These are phyloP conservation scores for Diaporthe citrichinensis DNA, from an alignment of 2,329 filamentous ascomycete species.

Conservation along the genomic window DNA sequence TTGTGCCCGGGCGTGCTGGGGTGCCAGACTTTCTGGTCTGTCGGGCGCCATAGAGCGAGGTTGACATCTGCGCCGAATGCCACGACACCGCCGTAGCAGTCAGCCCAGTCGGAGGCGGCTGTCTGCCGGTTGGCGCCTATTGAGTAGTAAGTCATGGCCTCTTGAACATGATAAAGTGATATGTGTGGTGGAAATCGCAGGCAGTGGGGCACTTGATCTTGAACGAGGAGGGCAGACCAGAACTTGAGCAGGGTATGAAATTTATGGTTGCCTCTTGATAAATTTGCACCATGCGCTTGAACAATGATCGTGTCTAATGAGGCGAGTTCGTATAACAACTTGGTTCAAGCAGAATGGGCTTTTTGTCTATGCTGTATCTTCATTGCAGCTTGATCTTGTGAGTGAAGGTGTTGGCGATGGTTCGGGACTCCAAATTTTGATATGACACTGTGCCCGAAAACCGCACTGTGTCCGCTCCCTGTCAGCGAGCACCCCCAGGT, in stretches of 20 bases:
- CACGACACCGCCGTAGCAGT: constrained; percentile 73
- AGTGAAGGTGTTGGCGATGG: constrained; percentile 29
- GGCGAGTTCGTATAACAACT: too few species aligned
- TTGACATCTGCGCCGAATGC: constrained; percentile 93
- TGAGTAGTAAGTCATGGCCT: constrained; percentile 69
- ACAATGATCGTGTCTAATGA: too few species aligned
- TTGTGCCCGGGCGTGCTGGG: constrained; percentile 72
- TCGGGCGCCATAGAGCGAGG: constrained; percentile 87
- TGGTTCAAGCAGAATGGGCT: neutral
- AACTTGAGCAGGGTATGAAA: neutral
- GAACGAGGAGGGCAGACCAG: neutral
- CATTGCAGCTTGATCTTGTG: neutral
- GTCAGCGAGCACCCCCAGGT: neutral
- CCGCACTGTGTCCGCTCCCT: constrained; percentile 34
- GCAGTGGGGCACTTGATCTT: constrained; percentile 22
- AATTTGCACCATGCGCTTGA: neutral
- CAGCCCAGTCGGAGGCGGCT: constrained; percentile 87
- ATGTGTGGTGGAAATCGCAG: neutral
- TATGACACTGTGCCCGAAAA: constrained; percentile 29
- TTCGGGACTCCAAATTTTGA: constrained; percentile 36
- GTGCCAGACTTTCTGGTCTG: constrained; percentile 23
- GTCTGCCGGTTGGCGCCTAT: constrained; percentile 93
- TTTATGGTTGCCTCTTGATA: neutral
- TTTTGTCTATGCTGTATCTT: neutral
- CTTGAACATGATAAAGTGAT: constrained; percentile 27